Evolutionary conservation across 192 early-diverging fungal genomes (phyloP), one percentile per base, ranked within the genome.

Genomic region (Coemansia biformis): DNA sequence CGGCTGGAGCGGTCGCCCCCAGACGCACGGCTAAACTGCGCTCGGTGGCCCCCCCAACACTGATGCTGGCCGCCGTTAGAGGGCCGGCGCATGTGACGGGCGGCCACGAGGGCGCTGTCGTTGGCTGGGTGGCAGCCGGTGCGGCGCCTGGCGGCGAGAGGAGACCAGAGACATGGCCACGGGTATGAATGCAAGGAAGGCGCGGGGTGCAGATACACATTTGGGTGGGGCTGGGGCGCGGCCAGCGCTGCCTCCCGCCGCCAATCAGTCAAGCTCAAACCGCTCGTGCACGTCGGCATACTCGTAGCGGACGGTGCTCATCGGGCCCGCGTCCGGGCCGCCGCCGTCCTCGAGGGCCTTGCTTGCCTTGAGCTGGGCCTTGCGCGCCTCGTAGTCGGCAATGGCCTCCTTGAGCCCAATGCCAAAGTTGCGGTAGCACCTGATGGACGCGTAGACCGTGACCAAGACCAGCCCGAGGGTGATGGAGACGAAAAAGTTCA

Each of bases 301-400:
- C 62, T 76, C 73, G 29, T 58, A 63, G 34, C 34, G 30, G 38
- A 35, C 34, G 35, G 30, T 43, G 30, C 34, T 26, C 10, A 17
- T 22, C 13, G 48, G 18, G n/a, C 22, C 31, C 14, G 19, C 5
- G 30, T 58, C 63, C 7, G 39, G 18, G 21, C 15, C 33, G 11
- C 46, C 18, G 39, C 46, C 41, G 13, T 38, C 44, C 14, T 23
- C 29, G 29, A 64, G 33, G 6, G 53, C 57, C 14, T 39, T 51
- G 31, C 65, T 69, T 22, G 65, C 66, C 42, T 76, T 91, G 54
- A 84, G 75, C 66, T 45, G 83, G 16, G 94, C 89, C 54, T 78
- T 78, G 51, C 67, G 55, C 8, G 57, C 44, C 33, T 77, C 63
- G 37, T 77, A 77, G 38, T 71, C 62, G 12, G 60, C 63, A 21